Conservation (phyloP, 371 early-diverging fungal species). For the Zychaea mexicana region DNA sequence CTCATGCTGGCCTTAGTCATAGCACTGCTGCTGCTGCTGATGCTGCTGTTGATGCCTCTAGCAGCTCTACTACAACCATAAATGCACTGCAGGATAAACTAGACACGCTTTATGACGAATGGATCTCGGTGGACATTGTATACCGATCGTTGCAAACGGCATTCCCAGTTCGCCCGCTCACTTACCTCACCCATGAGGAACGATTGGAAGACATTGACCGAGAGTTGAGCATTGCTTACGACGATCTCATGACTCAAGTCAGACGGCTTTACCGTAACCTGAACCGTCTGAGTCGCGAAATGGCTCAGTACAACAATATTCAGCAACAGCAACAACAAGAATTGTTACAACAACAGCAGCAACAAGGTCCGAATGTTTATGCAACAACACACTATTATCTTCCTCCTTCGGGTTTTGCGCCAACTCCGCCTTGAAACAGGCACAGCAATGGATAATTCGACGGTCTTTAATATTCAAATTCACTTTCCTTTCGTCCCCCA, state of each 20-base stretch:
- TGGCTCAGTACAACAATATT: conserved; percentile 9
- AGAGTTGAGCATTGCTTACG: conserved; percentile 27
- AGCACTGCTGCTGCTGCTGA: no score
- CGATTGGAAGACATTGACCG: conserved; percentile 26
- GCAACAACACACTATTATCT: not conserved
- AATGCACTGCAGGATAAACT: conserved; percentile 14
- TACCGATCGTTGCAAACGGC: conserved; percentile 13
- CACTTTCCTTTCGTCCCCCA: no score
- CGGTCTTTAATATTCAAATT: no score
- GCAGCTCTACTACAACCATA: not conserved
- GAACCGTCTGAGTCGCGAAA: conserved; percentile 19
- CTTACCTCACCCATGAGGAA: conserved; percentile 14
- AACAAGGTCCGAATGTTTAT: not conserved
- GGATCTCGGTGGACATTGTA: conserved; percentile 20
- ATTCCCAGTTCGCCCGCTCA: conserved; percentile 6
- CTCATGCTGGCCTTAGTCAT: no score
- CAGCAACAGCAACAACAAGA: not conserved
- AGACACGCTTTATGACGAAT: conserved; percentile 17
- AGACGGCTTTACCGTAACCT: conserved; percentile 22
- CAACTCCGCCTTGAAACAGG: not conserved
- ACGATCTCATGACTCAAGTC: conserved; percentile 27
- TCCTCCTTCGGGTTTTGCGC: not conserved
- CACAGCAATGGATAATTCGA: no score
- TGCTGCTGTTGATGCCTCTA: no score
- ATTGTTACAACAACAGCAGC: not conserved